Percentiles rank a stretch among this genome's conserved stretches.
Evolutionary conservation across 2,329 filamentous ascomycete species (phyloP).

Genomic region (Dactylonectria estremocensis): DNA sequence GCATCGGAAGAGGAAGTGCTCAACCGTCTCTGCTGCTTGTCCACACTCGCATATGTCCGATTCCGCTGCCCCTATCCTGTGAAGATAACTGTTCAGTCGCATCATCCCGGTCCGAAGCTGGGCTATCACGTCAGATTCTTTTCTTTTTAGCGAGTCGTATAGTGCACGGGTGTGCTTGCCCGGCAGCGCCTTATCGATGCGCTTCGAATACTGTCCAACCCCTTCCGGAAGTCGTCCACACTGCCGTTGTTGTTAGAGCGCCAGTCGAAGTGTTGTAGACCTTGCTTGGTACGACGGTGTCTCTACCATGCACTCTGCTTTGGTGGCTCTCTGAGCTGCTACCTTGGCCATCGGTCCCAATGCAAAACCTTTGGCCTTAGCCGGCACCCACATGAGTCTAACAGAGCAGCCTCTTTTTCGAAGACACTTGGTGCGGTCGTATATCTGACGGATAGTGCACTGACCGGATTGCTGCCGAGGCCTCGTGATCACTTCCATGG

Average conservation of each 20-base stretch:
- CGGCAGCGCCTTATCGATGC: slow-evolving; percentile 11
- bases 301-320: not conserved
- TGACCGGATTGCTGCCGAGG: not conserved
- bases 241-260: not conserved
- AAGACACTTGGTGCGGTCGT: slow-evolving; percentile 7
- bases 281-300: slow-evolving; percentile 10
- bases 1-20: not conserved
- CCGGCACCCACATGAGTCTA: slow-evolving; percentile 23
- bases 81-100: slow-evolving; percentile 18
- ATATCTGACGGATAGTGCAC: not conserved
- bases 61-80: slow-evolving; percentile 11
- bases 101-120: not conserved
- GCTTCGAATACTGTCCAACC: slow-evolving; percentile 26
- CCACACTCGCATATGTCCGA: slow-evolving; percentile 7
- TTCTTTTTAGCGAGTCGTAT: slow-evolving; percentile 11
- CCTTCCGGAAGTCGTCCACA: slow-evolving; percentile 7
- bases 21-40: not conserved
- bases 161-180: slow-evolving; percentile 12
- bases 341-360: not conserved
- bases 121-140: slow-evolving; percentile 3
- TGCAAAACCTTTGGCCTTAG: not conserved
- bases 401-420: slow-evolving; percentile 11
- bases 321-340: slow-evolving; percentile 9
- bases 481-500: not conserved
- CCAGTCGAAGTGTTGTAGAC: not conserved